A percentile compares a stretch with the other conserved stretches of the same genome.
These are phyloP conservation scores for Trichosporon asahii DNA, from an alignment of 1,284 basidiomycete species.

Conservation along the genomic window DNA sequence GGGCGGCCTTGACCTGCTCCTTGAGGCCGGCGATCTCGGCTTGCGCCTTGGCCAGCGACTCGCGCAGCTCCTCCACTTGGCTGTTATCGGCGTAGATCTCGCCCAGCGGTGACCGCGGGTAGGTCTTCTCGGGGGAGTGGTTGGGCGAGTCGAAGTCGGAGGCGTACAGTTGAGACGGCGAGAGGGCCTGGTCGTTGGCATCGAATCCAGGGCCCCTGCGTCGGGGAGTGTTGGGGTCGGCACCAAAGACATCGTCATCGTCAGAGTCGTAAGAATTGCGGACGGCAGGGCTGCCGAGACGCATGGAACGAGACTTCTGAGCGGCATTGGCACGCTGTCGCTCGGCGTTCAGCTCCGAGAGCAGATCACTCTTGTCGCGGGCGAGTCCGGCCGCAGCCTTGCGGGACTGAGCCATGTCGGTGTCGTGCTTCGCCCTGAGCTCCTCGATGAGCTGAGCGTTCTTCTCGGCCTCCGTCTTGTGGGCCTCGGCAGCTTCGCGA, in stretches of 20 bases:
- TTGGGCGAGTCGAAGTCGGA: slow-evolving; percentile 62
- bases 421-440: slow-evolving; percentile 82
- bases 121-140: slow-evolving; percentile 56
- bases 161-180: slow-evolving; percentile 49
- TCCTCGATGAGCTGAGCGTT: slow-evolving; percentile 65
- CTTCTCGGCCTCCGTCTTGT: slow-evolving; percentile 81
- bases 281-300: slow-evolving; percentile 50
- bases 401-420: slow-evolving; percentile 83
- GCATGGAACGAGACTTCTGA: slow-evolving; percentile 34
- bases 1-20: slow-evolving; percentile 23
- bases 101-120: slow-evolving; percentile 42
- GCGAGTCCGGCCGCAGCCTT: slow-evolving; percentile 81
- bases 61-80: slow-evolving; percentile 48
- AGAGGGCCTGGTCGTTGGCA: slow-evolving; percentile 56
- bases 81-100: slow-evolving; percentile 47
- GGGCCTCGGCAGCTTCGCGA: slow-evolving; percentile 73
- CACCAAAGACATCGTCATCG: slow-evolving; percentile 64
- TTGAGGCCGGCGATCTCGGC: slow-evolving; percentile 44
- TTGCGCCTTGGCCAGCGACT: slow-evolving; percentile 42
- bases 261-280: slow-evolving; percentile 57
- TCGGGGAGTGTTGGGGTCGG: slow-evolving; percentile 59
- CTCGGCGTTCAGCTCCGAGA: slow-evolving; percentile 70
- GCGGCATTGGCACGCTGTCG: slow-evolving; percentile 53
- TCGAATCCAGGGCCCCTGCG: slow-evolving; percentile 62
- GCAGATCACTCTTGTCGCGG: slow-evolving; percentile 87